Evolutionary conservation across 352 stramenopile species (phyloP).

Genomic region (Pythium monospermum): DNA sequence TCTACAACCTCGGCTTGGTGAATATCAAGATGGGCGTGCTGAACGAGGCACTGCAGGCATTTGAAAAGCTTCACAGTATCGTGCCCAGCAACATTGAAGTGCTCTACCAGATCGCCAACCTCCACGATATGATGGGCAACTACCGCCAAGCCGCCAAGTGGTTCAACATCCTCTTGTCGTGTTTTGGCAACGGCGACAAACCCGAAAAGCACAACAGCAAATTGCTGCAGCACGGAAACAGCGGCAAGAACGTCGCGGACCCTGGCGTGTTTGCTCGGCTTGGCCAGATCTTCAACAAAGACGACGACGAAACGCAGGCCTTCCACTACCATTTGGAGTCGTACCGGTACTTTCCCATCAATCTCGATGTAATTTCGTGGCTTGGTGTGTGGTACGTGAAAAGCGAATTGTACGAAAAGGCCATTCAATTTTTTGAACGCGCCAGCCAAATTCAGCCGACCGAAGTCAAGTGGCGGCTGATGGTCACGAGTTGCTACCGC

Average conservation of each 20-base stretch:
- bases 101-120: constrained; percentile 94
- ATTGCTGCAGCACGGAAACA: constrained; percentile 14
- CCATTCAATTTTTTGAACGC: constrained; percentile 94
- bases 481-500: constrained; percentile 96
- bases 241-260: constrained; percentile 63
- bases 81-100: constrained; percentile 90
- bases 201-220: constrained; percentile 31
- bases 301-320: constrained; percentile 91
- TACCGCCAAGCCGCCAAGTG: constrained; percentile 89
- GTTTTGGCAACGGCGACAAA: constrained; percentile 81
- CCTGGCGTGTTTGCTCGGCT: constrained; percentile 81
- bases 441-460: constrained; percentile 92
- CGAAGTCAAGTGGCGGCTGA: constrained; percentile 96
- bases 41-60: constrained; percentile 91
- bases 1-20: constrained; percentile 94
- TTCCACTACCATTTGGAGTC: constrained; percentile 96
- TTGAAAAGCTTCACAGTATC: constrained; percentile 96
- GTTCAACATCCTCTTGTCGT: constrained; percentile 93
- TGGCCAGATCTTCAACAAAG: constrained; percentile 93
- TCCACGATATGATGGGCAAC: constrained; percentile 91
- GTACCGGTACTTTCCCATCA: constrained; percentile 93
- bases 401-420: constrained; percentile 95
- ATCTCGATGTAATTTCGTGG: constrained; percentile 96
- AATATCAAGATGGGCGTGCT: constrained; percentile 87
- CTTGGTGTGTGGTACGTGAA: constrained; percentile 97